A percentile compares a stretch with the other conserved stretches of the same genome.
Evolutionary conservation across 2,329 filamentous ascomycete species (phyloP).

Genomic region (Microthyrium microscopicum): DNA sequence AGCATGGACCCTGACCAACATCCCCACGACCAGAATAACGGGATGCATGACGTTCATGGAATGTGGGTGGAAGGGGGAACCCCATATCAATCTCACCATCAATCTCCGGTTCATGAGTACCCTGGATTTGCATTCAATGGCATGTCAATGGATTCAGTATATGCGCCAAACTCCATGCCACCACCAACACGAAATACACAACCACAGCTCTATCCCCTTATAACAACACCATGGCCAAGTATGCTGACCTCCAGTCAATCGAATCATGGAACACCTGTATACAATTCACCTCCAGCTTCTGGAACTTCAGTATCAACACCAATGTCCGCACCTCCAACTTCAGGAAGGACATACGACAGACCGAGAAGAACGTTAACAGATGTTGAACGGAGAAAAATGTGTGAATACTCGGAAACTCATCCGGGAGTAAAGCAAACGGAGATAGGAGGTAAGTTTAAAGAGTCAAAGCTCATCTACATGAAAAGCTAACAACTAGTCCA

Average conservation of each 20-base stretch:
- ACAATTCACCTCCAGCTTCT: slow-evolving; percentile 15
- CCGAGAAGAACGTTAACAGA: slow-evolving; percentile 81
- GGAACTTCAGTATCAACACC: slow-evolving; percentile 20
- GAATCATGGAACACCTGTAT: slow-evolving; percentile 1
- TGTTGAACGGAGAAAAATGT: slow-evolving; percentile 82
- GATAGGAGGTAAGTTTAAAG: slow-evolving; percentile 56
- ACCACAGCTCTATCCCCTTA: slow-evolving; percentile 24
- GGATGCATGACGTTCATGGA: slow-evolving; percentile 18
- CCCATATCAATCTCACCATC: slow-evolving; percentile 20
- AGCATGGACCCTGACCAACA: slow-evolving; percentile 24
- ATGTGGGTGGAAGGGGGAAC: slow-evolving; percentile 16
- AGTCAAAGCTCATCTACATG: neutral
- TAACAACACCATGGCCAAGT: slow-evolving; percentile 24
- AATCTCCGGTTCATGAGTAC: slow-evolving; percentile 24
- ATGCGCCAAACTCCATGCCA: slow-evolving; percentile 18
- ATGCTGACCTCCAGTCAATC: slow-evolving; percentile 18
- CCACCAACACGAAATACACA: slow-evolving; percentile 23
- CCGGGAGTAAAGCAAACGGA: slow-evolving; percentile 88
- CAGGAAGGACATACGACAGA: slow-evolving; percentile 33
- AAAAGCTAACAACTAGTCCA: slow-evolving; percentile 17
- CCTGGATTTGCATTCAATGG: slow-evolving; percentile 22
- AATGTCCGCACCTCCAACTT: slow-evolving; percentile 23
- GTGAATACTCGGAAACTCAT: slow-evolving; percentile 79
- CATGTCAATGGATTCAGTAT: slow-evolving; percentile 24
- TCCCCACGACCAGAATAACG: slow-evolving; percentile 14